Conservation (phyloP, 345 rosid species). For the Citrus trifoliata region DNA sequence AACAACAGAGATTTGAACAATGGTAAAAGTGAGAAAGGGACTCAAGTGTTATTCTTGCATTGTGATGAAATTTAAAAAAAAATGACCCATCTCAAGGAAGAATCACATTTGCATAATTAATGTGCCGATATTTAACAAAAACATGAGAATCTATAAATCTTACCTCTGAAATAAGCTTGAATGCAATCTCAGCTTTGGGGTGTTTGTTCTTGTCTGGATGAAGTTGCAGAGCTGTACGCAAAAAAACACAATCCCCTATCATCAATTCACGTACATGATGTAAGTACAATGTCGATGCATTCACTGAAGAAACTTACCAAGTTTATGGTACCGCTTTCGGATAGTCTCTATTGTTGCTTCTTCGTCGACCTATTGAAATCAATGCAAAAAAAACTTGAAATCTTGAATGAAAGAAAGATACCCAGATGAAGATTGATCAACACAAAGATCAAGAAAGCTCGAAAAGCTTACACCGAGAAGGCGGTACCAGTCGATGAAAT, state of each 20-base stretch:
- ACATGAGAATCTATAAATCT: slow-evolving; percentile 12
- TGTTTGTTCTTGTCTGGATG: slow-evolving; percentile 95
- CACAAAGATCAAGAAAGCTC: background rate
- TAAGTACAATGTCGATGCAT: background rate
- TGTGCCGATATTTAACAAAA: no score
- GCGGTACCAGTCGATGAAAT: slow-evolving; percentile 89
- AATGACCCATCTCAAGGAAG: background rate
- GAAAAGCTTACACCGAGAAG: slow-evolving; percentile 66
- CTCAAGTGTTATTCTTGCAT: background rate
- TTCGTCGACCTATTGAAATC: slow-evolving; percentile 58
- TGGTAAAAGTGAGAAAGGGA: no score
- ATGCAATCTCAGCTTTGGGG: slow-evolving; percentile 81
- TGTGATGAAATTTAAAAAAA: background rate
- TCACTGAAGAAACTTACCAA: slow-evolving; percentile 43
- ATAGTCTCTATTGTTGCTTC: slow-evolving; percentile 55
- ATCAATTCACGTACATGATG: background rate
- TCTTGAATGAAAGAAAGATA: background rate
- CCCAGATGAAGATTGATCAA: background rate
- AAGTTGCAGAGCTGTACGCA: slow-evolving; percentile 69
- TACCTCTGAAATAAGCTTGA: slow-evolving; percentile 92
- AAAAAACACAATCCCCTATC: background rate
- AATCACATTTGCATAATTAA: background rate
- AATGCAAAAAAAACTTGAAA: slow-evolving; percentile 7
- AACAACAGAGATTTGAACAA: no score
- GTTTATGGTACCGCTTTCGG: slow-evolving; percentile 62